Evolutionary conservation across 2,329 filamentous ascomycete genomes (phyloP), one percentile per base, ranked within the genome.

Genomic region (Knufia petricola): DNA sequence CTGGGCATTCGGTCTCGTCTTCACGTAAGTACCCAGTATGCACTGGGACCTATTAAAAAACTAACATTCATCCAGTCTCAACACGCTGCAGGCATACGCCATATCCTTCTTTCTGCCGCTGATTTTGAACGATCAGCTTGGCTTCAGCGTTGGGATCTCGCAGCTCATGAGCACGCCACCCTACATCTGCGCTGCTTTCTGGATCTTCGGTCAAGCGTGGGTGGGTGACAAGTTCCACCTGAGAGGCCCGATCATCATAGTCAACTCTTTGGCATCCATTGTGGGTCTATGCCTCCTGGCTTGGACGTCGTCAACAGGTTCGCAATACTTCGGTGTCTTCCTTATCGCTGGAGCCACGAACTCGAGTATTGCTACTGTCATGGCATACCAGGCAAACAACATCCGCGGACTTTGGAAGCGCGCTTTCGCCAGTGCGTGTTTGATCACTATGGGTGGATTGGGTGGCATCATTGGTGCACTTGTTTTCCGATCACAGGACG

Each of bases 351-450:
- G 83, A 0, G 85, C 84, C 3, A 79, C 81, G 53, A 87, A 87
- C 64, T 76, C 79, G 55, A 90, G 90, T 62, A 72, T 89, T 3
- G 86, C 87, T 0, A 73, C 79, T 1, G 72, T 78, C 40, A 79
- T 92, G 70, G 76, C 83, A 0, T 89, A 86, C 68, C 85, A 89
- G 68, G 84, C 85, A 39, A 92, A 89, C 67, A 94, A 92, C 66
- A 82, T 92, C 60, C 79, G 50, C 30, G 30, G 50, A 37, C n/a
- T 10, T 12, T 34, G 24, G 23, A 19, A 45, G 13, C 6, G 38
- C 19, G 4, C 17, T 13, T 7, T 41, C 10, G 20, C 38, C 9
- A 23, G 38, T 15, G 38, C 38, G 8, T 41, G 19, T 7, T 15
- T 41, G 15, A 23, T 41, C 23, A 20, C 4, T 4, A 23, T 20